A percentile compares a stretch with the other conserved stretches of the same genome.
phyloP scores from a whole-genome alignment of 1,284 basidiomycete species.

The Melampsora americana region DNA sequence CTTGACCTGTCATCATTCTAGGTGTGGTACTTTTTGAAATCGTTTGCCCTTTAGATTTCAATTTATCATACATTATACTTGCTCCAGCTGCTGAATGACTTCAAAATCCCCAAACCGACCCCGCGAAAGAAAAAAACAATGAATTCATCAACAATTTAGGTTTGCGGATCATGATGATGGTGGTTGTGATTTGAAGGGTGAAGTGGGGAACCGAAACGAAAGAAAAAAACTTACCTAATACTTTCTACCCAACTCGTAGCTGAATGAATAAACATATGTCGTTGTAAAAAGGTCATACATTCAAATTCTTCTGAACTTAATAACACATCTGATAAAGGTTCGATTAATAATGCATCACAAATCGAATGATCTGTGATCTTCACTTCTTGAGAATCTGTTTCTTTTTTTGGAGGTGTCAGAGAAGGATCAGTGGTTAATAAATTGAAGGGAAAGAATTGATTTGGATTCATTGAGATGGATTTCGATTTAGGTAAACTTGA shows the following conservation, averaged over 20 bases:
- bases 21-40: conserved; percentile 29
- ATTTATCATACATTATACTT: conserved; percentile 32
- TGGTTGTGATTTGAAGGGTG: too few species aligned
- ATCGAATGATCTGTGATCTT: neutral
- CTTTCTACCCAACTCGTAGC: conserved; percentile 40
- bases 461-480: neutral
- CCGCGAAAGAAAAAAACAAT: neutral
- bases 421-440: neutral
- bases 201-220: too few species aligned
- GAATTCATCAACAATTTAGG: neutral
- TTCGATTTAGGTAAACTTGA: neutral
- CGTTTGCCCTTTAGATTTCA: conserved; percentile 8
- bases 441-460: conserved; percentile 32
- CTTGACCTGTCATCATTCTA: conserved; percentile 24
- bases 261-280: conserved; percentile 43
- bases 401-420: neutral
- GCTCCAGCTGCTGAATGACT: conserved; percentile 40
- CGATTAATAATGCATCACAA: conserved; percentile 1
- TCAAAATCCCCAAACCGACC: neutral
- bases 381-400: neutral
- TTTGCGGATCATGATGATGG: neutral
- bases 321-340: neutral
- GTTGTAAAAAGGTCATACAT: conserved; percentile 39
- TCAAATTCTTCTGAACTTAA: conserved; percentile 35
- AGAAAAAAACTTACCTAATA: conserved; percentile 18